phyloP scores from a whole-genome alignment of 306 rosid genomes.

The Rubus idaeus region DNA sequence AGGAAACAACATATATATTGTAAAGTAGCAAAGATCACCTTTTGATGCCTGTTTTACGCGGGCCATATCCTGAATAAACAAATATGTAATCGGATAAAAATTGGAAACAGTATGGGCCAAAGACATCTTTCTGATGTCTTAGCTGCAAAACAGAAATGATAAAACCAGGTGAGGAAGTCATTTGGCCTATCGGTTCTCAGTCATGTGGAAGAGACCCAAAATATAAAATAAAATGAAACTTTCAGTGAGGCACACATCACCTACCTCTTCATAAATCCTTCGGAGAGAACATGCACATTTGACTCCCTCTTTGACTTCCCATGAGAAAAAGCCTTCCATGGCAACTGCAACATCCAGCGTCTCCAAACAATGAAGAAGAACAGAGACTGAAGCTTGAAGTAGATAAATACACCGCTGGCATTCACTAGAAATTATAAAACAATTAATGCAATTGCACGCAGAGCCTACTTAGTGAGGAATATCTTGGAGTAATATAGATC shows the following conservation, averaged over 20 bases:
- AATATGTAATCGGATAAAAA: slow-evolving; percentile 68
- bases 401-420: slow-evolving; percentile 60
- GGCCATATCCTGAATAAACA: slow-evolving; percentile 79
- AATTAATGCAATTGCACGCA: slow-evolving; percentile 11
- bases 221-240: background rate
- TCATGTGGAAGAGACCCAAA: background rate
- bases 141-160: slow-evolving; percentile 50
- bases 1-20: background rate
- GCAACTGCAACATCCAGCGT: slow-evolving; percentile 39
- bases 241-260: slow-evolving; percentile 23
- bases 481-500: background rate
- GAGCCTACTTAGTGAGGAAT: background rate
- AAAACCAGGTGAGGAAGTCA: background rate
- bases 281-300: slow-evolving; percentile 76
- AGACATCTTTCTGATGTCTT: slow-evolving; percentile 66
- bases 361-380: slow-evolving; percentile 83
- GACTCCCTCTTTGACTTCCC: slow-evolving; percentile 79
- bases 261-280: slow-evolving; percentile 84
- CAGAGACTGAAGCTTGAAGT: slow-evolving; percentile 68
- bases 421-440: slow-evolving; percentile 48
- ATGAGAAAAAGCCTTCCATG: slow-evolving; percentile 52
- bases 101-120: slow-evolving; percentile 63
- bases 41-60: slow-evolving; percentile 66
- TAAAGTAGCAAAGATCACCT: slow-evolving; percentile 47
- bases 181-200: background rate